Base-by-base conservation (phyloP, 768 basidiomycete genomes). In the Nidularia pulvinata region DNA sequence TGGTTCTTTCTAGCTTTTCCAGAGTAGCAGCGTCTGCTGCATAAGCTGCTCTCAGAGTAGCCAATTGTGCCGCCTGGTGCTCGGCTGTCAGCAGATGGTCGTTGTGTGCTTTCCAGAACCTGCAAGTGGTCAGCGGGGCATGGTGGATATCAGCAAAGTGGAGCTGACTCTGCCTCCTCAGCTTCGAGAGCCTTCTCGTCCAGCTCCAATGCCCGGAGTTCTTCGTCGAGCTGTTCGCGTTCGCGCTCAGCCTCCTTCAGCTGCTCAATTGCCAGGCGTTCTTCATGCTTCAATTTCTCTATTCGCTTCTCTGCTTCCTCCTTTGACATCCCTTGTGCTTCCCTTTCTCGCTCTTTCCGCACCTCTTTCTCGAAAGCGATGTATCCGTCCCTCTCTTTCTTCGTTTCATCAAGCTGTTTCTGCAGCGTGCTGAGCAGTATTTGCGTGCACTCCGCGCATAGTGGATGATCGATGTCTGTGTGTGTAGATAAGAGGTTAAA, bases 371-470 rank as follows among this genome's bases (percentile, higher is more conserved):
- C 94, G 63, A 95, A 98, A 0, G 92, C 91, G 57, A 93, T 86
- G 66, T 96, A 97, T 0, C 93, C 93, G 59, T 97, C 95, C 54
- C 94, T 76, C 65, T 97, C 94, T 65, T 87, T 90, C 72, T 87
- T 92, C 2, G 89, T 89, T 73, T 97, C 94, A 53, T 96, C 93
- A 13, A 96, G 77, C 63, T 93, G 87, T 46, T 81, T 80, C 60
- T 89, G 85, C 33, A 98, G 81, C 25, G 83, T 84, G 1, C 76
- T 76, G 33, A 95, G 81, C 34, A 98, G 71, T 47, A 89, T 80
- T 61, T 91, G 87, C 3, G 95, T 93, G 69, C 97, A 99, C 63
- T 98, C 96, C 0, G 89, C 85, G 68, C 97, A 99, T 6, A 99
- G 79, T 5, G 97, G 97, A 65, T 98, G 95, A 66, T 95, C 93